phyloP scores from a whole-genome alignment of 108 stramenopile species.

The Cyclotella sp. region DNA sequence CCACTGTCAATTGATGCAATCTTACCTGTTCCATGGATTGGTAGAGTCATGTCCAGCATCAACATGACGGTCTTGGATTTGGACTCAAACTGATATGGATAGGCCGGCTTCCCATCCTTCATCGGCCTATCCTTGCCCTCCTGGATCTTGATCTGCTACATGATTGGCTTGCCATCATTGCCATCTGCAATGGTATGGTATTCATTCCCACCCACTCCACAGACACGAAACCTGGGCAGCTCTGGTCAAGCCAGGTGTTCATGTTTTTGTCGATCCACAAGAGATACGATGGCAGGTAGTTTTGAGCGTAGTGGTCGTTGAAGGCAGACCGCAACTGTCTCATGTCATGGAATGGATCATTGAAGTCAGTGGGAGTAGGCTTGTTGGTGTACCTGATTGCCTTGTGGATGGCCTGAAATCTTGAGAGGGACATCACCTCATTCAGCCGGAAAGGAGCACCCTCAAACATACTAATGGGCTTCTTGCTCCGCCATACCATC shows the following conservation, averaged over 20 bases:
- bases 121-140: slow-evolving; percentile 31
- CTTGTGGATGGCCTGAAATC: too few species aligned
- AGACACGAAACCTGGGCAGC: slow-evolving; percentile 25
- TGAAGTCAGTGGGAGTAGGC: background rate
- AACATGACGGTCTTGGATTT: slow-evolving; percentile 3
- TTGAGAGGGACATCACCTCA: too few species aligned
- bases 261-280: slow-evolving; percentile 20
- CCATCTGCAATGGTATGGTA: slow-evolving; percentile 30
- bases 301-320: slow-evolving; percentile 5
- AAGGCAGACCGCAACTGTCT: slow-evolving; percentile 3
- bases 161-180: slow-evolving; percentile 8
- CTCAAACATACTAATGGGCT: too few species aligned
- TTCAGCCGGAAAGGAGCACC: too few species aligned
- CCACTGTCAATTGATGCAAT: slow-evolving; percentile 17
- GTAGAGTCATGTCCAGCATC: slow-evolving; percentile 23
- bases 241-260: slow-evolving; percentile 15
- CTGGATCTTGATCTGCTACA: slow-evolving; percentile 14
- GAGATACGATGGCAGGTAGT: slow-evolving; percentile 14
- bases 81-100: slow-evolving; percentile 10
- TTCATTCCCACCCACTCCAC: slow-evolving; percentile 20
- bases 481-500: too few species aligned
- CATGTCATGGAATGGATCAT: slow-evolving; percentile 13
- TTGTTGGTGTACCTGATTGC: slow-evolving; percentile 8
- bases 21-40: slow-evolving; percentile 27
- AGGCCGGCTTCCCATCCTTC: background rate